phyloP scores from a whole-genome alignment of 768 basidiomycete genomes.

The Glaciozyma antarctica region DNA sequence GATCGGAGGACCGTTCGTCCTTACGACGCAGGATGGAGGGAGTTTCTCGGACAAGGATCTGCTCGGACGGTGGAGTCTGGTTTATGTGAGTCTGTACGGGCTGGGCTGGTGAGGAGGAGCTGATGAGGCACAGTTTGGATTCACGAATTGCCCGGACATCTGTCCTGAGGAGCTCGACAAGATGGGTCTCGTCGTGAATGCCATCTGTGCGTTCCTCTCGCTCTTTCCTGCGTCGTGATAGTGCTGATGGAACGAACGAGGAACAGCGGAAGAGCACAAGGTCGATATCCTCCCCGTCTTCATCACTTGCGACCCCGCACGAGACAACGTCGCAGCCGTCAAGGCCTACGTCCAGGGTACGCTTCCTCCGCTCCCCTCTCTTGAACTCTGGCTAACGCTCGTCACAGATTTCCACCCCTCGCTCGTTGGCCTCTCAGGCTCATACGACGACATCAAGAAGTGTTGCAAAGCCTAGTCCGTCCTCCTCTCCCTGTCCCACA shows the following conservation, averaged over 20 bases:
- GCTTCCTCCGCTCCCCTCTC: not conserved
- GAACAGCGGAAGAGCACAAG: constrained; percentile 42
- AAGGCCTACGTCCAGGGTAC: constrained; percentile 43
- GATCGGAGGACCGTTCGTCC: constrained; percentile 81
- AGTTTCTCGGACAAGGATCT: constrained; percentile 75
- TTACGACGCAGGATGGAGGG: constrained; percentile 57
- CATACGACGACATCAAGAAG: constrained; percentile 72
- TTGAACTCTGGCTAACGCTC: not conserved
- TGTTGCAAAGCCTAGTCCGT: constrained; percentile 72
- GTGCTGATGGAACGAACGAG: constrained; percentile 3
- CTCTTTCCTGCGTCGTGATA: not conserved
- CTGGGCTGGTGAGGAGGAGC: not conserved
- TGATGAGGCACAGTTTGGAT: constrained; percentile 63
- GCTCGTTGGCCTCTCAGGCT: constrained; percentile 76
- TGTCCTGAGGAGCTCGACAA: constrained; percentile 98
- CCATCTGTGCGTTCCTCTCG: constrained; percentile 51
- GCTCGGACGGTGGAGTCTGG: constrained; percentile 72
- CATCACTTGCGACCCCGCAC: constrained; percentile 91
- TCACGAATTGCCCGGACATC: constrained; percentile 98
- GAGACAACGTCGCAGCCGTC: constrained; percentile 55
- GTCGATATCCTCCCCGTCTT: constrained; percentile 75
- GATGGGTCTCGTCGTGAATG: constrained; percentile 64
- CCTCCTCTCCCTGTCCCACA: not conserved
- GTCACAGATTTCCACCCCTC: constrained; percentile 76
- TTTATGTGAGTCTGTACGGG: constrained; percentile 40